Evolutionary conservation across 1,284 basidiomycete genomes (phyloP).

Genomic region (Ganoderma multipileum): DNA sequence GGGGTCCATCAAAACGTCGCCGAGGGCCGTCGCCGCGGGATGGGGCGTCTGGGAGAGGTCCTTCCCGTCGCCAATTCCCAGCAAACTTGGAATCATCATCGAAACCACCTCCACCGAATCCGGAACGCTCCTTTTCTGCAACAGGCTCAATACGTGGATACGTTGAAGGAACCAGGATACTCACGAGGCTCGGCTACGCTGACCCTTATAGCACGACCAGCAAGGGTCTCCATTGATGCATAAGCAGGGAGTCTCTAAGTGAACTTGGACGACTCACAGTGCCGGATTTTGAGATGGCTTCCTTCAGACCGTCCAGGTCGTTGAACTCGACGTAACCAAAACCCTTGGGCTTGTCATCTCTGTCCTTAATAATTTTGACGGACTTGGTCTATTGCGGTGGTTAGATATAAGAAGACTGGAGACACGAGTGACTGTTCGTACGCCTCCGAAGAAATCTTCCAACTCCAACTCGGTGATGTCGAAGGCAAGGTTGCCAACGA

Average conservation of each 20-base stretch:
- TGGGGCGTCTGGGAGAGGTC: conserved; percentile 77
- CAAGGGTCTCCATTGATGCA: conserved; percentile 59
- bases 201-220: conserved; percentile 85
- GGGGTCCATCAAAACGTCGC: conserved; percentile 64
- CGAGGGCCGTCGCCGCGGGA: conserved; percentile 64
- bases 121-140: conserved; percentile 75
- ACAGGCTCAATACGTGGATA: conserved; percentile 6
- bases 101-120: conserved; percentile 52
- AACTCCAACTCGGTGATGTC: conserved; percentile 90
- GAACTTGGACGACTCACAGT: conserved; percentile 52
- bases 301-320: conserved; percentile 84
- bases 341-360: conserved; percentile 93
- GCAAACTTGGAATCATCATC: conserved; percentile 81
- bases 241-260: conserved; percentile 9
- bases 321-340: conserved; percentile 98
- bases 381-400: conserved; percentile 66
- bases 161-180: conserved; percentile 40
- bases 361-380: conserved; percentile 92
- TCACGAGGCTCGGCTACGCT: conserved; percentile 96
- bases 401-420: background rate
- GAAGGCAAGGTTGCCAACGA: conserved; percentile 95
- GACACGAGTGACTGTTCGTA: conserved; percentile 40
- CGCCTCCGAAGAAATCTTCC: conserved; percentile 79
- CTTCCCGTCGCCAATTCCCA: conserved; percentile 86
- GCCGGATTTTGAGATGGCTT: conserved; percentile 74